Base-by-base conservation (phyloP, 495 filamentous ascomycete species). In the Hypoxylon trugodes region DNA sequence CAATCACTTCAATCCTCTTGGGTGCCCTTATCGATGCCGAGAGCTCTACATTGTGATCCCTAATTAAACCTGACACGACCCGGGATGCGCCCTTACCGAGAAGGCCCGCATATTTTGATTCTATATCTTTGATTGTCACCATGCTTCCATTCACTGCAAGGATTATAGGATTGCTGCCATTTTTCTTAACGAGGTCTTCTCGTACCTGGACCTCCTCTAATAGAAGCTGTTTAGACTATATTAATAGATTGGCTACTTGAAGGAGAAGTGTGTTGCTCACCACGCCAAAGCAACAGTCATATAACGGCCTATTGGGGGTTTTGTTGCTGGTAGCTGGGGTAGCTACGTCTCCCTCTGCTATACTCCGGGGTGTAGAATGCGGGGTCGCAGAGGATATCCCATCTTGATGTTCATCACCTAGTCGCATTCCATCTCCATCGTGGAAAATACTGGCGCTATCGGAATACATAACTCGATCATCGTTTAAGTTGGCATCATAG, bases 271-370 rank as follows among this genome's bases (percentile, higher is more conserved):
- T 37, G 12, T 22, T 12, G 25, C 57, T 46, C 6, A 60, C 57
- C 38, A 52, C 47, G 16, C 57, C 57, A 22, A 60, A 60, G 24
- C 57, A 60, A 37, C 38, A 37, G 18, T 60, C 57, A 38, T 30
- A 52, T 15, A 7, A 32, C 4, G 22, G 3, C 30, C 10, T 9
- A 0, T 52, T 5, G 15, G 15, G 19, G 12, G n/a, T 30, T 48
- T 48, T 12, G 12, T 16, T 12, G 16, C 10, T 32, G 6, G 10
- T 33, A 15, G 22, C 1, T 2, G 19, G 21, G 6, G 10, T 33
- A 15, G 22, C 1, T 2, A 28, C 5, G 13, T 38, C 32, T 7
- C 4, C 25, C 18, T 25, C 6, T 2, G n/a, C 30, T 2, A 45
- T 37, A n/a, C 12, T 4, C 3, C 22, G 26, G 24, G 16, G 1